Percentiles rank a stretch among this genome's conserved stretches.
phyloP scores from a whole-genome alignment of 2,329 filamentous ascomycete species.

The Xylariaceae sp. region DNA sequence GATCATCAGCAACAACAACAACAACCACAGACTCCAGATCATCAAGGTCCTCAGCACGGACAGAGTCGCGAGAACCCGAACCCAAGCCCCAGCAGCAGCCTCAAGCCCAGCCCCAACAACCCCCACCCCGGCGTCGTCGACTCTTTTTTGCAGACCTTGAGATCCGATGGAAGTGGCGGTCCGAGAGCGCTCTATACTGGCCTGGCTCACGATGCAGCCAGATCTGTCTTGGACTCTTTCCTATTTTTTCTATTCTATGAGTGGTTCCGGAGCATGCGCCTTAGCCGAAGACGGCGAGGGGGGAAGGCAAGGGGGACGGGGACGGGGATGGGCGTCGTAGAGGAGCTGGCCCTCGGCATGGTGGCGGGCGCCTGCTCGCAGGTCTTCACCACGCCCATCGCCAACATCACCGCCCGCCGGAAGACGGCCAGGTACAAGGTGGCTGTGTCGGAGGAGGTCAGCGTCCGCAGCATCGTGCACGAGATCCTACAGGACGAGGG shows the following conservation, averaged over 20 bases:
- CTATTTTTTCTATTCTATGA: conserved; percentile 86
- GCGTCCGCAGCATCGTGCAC: conserved; percentile 59
- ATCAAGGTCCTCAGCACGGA: conserved; percentile 3
- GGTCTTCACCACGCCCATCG: conserved; percentile 76
- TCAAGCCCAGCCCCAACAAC: conserved; percentile 17
- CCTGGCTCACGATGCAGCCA: conserved; percentile 62
- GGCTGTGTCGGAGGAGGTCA: too few species aligned
- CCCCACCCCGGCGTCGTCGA: conserved; percentile 69
- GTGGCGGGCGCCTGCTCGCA: conserved; percentile 75
- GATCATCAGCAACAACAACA: background rate
- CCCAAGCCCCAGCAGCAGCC: conserved; percentile 17
- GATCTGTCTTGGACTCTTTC: conserved; percentile 75
- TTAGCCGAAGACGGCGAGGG: conserved; percentile 17
- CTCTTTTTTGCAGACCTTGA: conserved; percentile 71
- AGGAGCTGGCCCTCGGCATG: conserved; percentile 75
- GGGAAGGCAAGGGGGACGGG: too few species aligned
- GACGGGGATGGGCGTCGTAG: conserved; percentile 57
- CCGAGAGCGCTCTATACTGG: conserved; percentile 70
- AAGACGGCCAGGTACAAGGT: conserved; percentile 76
- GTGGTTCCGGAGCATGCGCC: conserved; percentile 38
- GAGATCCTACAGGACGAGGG: conserved; percentile 72
- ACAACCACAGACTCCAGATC: background rate
- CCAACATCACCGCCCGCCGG: conserved; percentile 80
- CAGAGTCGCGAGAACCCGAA: background rate
- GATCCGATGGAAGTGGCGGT: conserved; percentile 64